Evolutionary conservation across 2,329 filamentous ascomycete species (phyloP).

Genomic region (Septoria linicola): DNA sequence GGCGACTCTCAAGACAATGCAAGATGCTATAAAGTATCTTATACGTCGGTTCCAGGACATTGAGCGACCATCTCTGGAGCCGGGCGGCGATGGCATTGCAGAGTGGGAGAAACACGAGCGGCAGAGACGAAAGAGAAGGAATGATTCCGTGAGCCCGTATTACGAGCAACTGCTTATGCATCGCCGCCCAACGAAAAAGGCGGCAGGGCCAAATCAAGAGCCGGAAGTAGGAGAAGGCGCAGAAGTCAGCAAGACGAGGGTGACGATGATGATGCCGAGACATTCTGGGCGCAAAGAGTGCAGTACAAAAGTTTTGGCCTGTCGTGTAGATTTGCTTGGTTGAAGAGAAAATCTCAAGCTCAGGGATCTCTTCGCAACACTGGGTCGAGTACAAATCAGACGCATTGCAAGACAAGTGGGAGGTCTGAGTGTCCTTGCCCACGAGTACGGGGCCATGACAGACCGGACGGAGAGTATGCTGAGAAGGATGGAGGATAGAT

Average conservation of each 20-base stretch:
- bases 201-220: constrained; percentile 7
- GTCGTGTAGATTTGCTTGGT: constrained; percentile 40
- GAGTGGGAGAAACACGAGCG: constrained; percentile 24
- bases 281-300: constrained; percentile 33
- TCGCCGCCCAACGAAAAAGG: constrained; percentile 31
- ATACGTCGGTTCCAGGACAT: constrained; percentile 40
- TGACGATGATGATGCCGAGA: constrained; percentile 35
- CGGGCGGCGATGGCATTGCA: constrained; percentile 29
- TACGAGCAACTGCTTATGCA: constrained; percentile 33
- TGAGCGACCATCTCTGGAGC: constrained; percentile 42
- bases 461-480: constrained; percentile 28
- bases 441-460: constrained; percentile 32
- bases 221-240: not conserved
- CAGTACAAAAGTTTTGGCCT: constrained; percentile 40
- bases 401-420: constrained; percentile 40
- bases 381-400: constrained; percentile 42
- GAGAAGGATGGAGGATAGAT: constrained; percentile 34
- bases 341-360: constrained; percentile 40
- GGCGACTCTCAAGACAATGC: constrained; percentile 40
- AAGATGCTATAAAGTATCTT: constrained; percentile 38
- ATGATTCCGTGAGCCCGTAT: constrained; percentile 25
- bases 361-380: constrained; percentile 37
- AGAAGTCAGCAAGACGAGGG: constrained; percentile 17
- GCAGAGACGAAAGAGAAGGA: constrained; percentile 23
- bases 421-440: constrained; percentile 34